Evolutionary conservation across 495 filamentous ascomycete genomes (phyloP).

Genomic region (Penicillium herquei): DNA sequence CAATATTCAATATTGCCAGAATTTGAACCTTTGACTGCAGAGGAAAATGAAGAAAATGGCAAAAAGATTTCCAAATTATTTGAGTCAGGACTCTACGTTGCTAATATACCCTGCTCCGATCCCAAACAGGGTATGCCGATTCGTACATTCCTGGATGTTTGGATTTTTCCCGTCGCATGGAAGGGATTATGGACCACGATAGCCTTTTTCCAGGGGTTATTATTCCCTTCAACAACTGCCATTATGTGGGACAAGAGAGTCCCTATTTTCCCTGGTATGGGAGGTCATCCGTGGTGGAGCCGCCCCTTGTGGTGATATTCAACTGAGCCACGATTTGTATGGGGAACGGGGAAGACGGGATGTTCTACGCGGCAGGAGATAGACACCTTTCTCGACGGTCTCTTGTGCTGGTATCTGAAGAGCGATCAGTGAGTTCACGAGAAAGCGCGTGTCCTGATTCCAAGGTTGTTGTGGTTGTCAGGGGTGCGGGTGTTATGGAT

Average conservation of each 20-base stretch:
- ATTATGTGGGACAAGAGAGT: slow-evolving; percentile 2
- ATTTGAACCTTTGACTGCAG: too few relatives aligned
- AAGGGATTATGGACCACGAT: slow-evolving; percentile 2
- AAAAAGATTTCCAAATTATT: not conserved
- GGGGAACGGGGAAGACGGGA: not conserved
- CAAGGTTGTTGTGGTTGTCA: slow-evolving; percentile 12
- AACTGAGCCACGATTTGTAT: too few relatives aligned
- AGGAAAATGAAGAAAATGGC: not conserved
- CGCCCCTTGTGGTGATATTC: not conserved
- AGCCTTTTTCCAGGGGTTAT: slow-evolving; percentile 4
- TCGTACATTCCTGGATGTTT: slow-evolving; percentile 28
- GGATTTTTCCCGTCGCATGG: slow-evolving; percentile 19
- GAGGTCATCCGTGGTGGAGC: slow-evolving; percentile 4
- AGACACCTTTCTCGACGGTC: not conserved
- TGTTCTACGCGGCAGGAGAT: not conserved
- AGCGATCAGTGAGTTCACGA: not conserved
- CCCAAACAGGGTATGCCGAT: slow-evolving; percentile 21
- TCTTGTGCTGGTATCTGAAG: not conserved
- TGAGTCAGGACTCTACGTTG: slow-evolving; percentile 7
- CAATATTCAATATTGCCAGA: too few relatives aligned
- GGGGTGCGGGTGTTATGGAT: slow-evolving; percentile 19
- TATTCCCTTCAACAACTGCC: not conserved
- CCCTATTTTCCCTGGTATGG: slow-evolving; percentile 10
- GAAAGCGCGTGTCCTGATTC: not conserved
- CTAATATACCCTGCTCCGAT: slow-evolving; percentile 14